phyloP scores from a whole-genome alignment of 2,329 filamentous ascomycete genomes.

The Chaetomium globosum region DNA sequence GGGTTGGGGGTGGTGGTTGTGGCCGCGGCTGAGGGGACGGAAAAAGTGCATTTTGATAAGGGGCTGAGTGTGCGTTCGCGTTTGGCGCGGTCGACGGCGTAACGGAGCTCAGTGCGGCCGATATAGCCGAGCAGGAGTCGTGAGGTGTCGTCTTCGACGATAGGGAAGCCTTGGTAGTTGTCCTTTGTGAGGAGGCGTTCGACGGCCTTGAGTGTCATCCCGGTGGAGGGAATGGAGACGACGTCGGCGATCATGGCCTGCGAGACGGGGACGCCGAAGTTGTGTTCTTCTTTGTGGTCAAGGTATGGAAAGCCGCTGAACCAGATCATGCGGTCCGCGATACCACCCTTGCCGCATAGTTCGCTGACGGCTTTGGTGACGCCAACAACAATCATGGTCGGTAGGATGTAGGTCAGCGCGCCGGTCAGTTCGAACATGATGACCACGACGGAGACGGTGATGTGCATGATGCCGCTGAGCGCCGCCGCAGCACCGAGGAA shows the following conservation, averaged over 20 bases:
- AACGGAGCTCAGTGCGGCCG: constrained; percentile 85
- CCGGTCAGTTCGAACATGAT: constrained; percentile 99
- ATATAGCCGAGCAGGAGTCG: constrained; percentile 87
- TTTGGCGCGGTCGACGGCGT: constrained; percentile 80
- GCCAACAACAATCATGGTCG: constrained; percentile 98
- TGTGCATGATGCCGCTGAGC: constrained; percentile 95
- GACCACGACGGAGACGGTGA: constrained; percentile 93
- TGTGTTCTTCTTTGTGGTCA: constrained; percentile 96
- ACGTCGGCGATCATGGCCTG: constrained; percentile 82
- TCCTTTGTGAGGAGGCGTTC: constrained; percentile 76
- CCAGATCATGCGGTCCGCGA: constrained; percentile 98
- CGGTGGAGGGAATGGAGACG: constrained; percentile 71
- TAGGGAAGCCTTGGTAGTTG: constrained; percentile 88
- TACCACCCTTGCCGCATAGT: constrained; percentile 90
- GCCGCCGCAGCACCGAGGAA: constrained; percentile 91
- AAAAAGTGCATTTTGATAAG: constrained; percentile 75
- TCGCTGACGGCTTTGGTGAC: constrained; percentile 93
- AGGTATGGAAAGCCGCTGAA: constrained; percentile 97
- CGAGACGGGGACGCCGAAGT: constrained; percentile 91
- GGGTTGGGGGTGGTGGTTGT: constrained; percentile 38
- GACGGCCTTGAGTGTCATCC: constrained; percentile 73
- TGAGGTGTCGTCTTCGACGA: constrained; percentile 72
- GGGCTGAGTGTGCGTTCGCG: constrained; percentile 68
- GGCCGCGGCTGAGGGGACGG: constrained; percentile 42
- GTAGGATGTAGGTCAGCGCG: constrained; percentile 94